Base-by-base conservation (phyloP, 1,284 basidiomycete genomes). In the Puccinia novopanici region DNA sequence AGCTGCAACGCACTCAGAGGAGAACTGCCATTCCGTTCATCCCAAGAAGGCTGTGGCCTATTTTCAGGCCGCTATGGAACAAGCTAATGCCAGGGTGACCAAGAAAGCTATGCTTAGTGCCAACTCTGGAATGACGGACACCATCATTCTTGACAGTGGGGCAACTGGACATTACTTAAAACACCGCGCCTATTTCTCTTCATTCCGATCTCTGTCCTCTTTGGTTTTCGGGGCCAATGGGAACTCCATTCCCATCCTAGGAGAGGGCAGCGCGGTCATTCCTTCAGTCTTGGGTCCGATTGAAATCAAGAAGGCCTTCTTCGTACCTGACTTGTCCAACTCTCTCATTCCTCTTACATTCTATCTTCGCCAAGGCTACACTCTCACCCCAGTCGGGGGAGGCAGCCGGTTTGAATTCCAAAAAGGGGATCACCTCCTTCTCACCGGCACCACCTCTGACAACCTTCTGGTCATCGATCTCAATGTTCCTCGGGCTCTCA, bases 161-260 rank as follows among this genome's bases (percentile, higher is more conserved):
- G n/a, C n/a, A n/a, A n/a, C n/a, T n/a, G n/a, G n/a, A n/a, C 61
- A 65, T 15, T 65, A 19, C 40, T 34, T 65, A 19, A 65, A 65
- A 17, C 2, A 9, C 5, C 27, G 13, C 3, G 10, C 1, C 4
- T 42, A 65, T 37, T 65, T 65, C 30, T 24, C 22, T 24, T 55
- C 12, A 8, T 12, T 10, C 15, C 54, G 9, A 55, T 24, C 54
- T 3, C 2, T n/a, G n/a, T n/a, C n/a, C 5, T 55, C 54, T 8
- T 55, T n/a, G 19, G 61, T 65, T 10, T 65, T 37, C 22, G 30
- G 15, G 8, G 61, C 61, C 30, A 65, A 65, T 65, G 61, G 61
- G 13, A 6, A 27, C 30, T 12, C 61, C 10, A 37, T 65, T 30
- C 34, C 30, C 3, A 65, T 65, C 30, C 34, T 65, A 10, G 61